Evolutionary conservation across 1,139 yeast species (phyloP).

Genomic region (Protomyces macrosporus): DNA sequence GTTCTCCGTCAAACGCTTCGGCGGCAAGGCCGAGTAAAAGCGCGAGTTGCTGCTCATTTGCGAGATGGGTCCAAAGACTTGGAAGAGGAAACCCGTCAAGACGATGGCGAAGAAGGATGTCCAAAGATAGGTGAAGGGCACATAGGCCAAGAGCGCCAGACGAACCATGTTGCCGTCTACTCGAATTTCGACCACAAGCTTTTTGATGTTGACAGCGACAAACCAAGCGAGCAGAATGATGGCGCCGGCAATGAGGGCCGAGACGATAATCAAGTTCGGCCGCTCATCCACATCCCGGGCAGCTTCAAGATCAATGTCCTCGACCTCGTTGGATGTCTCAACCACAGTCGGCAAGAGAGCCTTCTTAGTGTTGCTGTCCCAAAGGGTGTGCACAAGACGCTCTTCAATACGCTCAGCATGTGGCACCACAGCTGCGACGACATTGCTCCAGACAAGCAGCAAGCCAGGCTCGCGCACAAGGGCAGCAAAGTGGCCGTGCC

Average conservation of each 20-base stretch:
- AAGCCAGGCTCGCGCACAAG: constrained; percentile 25
- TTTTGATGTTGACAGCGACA: constrained; percentile 12
- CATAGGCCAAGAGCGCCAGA: constrained; percentile 5
- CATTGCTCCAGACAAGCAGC: constrained; percentile 29
- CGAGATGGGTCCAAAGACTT: constrained; percentile 27
- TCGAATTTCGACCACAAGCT: constrained; percentile 11
- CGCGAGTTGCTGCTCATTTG: constrained; percentile 26
- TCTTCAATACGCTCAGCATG: constrained; percentile 2
- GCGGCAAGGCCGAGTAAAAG: constrained; percentile 27
- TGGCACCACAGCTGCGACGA: constrained; percentile 12
- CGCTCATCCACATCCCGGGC: neutral
- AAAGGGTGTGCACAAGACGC: constrained; percentile 3
- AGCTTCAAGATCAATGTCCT: constrained; percentile 3
- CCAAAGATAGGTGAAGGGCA: constrained; percentile 10
- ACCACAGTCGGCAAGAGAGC: neutral
- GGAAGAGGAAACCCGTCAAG: constrained; percentile 7
- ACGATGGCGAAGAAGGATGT: constrained; percentile 14
- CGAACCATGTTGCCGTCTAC: constrained; percentile 17
- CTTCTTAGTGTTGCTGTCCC: constrained; percentile 11
- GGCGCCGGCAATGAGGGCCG: neutral
- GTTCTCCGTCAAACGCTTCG: constrained; percentile 24
- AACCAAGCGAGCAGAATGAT: constrained; percentile 15
- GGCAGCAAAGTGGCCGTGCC: constrained; percentile 29
- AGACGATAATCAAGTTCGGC: constrained; percentile 1
- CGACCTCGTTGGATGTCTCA: constrained; percentile 8